Evolutionary conservation across 768 basidiomycete genomes (phyloP).

Genomic region (Macrolepiota dolichaula): DNA sequence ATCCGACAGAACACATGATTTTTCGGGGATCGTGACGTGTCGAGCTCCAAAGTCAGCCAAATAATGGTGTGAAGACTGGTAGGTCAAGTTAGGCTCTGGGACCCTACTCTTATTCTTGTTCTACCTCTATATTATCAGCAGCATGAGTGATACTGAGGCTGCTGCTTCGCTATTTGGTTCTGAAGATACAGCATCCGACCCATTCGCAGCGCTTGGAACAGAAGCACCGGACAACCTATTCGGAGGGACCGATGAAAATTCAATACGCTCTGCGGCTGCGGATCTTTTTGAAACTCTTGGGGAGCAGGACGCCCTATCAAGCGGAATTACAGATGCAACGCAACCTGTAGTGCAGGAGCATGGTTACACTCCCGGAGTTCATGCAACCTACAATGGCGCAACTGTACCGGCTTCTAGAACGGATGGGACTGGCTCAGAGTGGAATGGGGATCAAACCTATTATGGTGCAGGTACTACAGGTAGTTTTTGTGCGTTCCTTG

Average conservation of each 20-base stretch:
- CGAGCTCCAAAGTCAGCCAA: slow-evolving; percentile 16
- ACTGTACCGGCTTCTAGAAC: neutral
- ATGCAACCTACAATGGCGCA: neutral
- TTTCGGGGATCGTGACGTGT: slow-evolving; percentile 11
- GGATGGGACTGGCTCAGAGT: neutral
- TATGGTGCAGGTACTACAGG: neutral
- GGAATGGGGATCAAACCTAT: neutral
- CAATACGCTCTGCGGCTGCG: neutral
- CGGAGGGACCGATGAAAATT: neutral
- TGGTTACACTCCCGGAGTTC: neutral
- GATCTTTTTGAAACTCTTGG: neutral
- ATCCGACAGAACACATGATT: slow-evolving; percentile 6
- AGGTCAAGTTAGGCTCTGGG: neutral
- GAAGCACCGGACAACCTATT: slow-evolving; percentile 9
- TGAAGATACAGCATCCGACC: slow-evolving; percentile 58
- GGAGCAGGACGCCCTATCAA: neutral
- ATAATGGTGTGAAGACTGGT: slow-evolving; percentile 8
- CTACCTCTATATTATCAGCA: neutral
- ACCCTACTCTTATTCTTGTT: neutral
- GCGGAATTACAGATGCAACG: neutral
- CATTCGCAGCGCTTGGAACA: slow-evolving; percentile 58
- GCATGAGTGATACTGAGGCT: slow-evolving; percentile 69
- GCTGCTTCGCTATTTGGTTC: slow-evolving; percentile 80
- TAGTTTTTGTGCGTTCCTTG: neutral
- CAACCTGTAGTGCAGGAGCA: neutral